Percentiles rank a stretch among this genome's conserved stretches.
These are phyloP conservation scores for Tulasnella sp. DNA, from an alignment of 768 basidiomycete genomes.

Conservation along the genomic window DNA sequence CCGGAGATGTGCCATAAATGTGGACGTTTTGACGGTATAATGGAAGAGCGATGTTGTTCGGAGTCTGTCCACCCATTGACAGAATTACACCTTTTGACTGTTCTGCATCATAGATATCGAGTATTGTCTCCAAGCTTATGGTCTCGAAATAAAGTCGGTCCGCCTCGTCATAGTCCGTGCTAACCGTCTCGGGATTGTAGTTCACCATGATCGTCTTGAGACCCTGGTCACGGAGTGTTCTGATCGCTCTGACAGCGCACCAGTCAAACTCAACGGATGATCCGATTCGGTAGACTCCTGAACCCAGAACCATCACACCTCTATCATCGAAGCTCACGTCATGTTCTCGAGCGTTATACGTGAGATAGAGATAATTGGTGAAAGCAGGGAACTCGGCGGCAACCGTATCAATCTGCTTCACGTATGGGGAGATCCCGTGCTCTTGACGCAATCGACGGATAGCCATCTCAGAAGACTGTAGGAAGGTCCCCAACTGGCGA, in stretches of 20 bases:
- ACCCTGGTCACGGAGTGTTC: conserved; percentile 90
- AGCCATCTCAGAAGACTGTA: conserved; percentile 86
- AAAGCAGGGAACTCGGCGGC: conserved; percentile 98
- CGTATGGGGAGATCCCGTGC: conserved; percentile 66
- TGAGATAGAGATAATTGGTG: conserved; percentile 98
- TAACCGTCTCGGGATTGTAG: conserved; percentile 98
- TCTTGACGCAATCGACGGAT: conserved; percentile 85
- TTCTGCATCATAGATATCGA: conserved; percentile 93
- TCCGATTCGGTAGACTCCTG: conserved; percentile 96
- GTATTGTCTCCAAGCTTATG: conserved; percentile 88
- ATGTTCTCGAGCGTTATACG: conserved; percentile 93
- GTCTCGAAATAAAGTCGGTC: conserved; percentile 98
- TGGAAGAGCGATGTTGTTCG: conserved; percentile 95
- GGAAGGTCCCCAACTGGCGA: conserved; percentile 66
- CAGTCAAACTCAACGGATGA: conserved; percentile 99
- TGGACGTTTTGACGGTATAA: conserved; percentile 96
- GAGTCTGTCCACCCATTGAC: conserved; percentile 97
- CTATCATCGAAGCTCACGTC: conserved; percentile 80
- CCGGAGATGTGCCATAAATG: conserved; percentile 96
- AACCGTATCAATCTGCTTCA: conserved; percentile 98
- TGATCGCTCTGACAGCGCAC: conserved; percentile 96
- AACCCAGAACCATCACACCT: conserved; percentile 94
- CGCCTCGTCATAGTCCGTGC: conserved; percentile 97
- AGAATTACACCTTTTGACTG: conserved; percentile 82
- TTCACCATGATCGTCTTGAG: conserved; percentile 97